phyloP scores from a whole-genome alignment of 139 green algal species.

The Penium margaritaceum region DNA sequence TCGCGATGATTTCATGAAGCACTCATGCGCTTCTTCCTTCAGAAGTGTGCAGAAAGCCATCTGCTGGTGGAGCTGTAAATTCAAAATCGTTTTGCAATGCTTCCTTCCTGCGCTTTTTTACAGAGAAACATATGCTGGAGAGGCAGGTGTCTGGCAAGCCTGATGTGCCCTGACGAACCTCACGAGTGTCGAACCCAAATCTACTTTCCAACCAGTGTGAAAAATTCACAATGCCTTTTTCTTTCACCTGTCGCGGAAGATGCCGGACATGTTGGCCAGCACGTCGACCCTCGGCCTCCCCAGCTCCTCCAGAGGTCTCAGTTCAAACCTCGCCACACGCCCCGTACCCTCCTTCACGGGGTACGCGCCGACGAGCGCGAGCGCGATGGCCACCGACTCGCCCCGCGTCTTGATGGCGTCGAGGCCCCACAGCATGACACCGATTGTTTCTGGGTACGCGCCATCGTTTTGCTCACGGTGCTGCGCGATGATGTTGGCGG shows the following conservation, averaged over 20 bases:
- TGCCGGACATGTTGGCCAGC: constrained; percentile 90
- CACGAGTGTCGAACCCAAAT: no score
- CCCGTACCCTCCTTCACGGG: constrained; percentile 76
- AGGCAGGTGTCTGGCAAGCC: no score
- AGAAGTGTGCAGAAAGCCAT: no score
- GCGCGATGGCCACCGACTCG: constrained; percentile 63
- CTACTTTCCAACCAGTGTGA: no score
- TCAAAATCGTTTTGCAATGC: no score
- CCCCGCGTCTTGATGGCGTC: constrained; percentile 89
- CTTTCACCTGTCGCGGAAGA: constrained; percentile 78
- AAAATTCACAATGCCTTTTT: no score
- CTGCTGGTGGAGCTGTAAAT: no score
- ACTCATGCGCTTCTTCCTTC: no score
- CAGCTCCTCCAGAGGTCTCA: constrained; percentile 61
- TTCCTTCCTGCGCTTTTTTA: no score
- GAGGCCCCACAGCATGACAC: constrained; percentile 93
- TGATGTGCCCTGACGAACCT: no score
- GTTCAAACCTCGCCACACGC: constrained; percentile 74
- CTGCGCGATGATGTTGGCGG: constrained; percentile 57
- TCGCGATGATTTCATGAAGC: no score
- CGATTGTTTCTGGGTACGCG: constrained; percentile 81
- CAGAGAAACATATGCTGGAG: no score
- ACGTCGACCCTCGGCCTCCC: constrained; percentile 79
- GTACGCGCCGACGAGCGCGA: constrained; percentile 72
- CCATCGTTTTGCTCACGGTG: constrained; percentile 52